Evolutionary conservation across 2,329 filamentous ascomycete genomes (phyloP), one percentile per base, ranked within the genome.

Genomic region (Gnomoniopsis smithogilvyi): DNA sequence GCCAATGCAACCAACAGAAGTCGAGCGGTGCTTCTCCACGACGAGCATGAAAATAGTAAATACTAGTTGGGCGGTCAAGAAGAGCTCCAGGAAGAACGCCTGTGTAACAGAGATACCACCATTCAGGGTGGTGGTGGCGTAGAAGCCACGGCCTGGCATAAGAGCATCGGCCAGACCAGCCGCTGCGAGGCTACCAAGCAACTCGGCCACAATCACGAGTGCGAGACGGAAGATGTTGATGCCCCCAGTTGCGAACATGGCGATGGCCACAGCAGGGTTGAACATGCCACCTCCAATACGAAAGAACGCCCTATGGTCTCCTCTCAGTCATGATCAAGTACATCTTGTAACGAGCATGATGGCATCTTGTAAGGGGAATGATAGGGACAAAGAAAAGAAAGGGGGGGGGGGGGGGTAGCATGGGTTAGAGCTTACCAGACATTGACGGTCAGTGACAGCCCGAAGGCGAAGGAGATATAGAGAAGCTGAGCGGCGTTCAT

Each of bases 11-110:
- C 89, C 89, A 1, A 91, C 73, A 67, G 81, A 90, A 0, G 89
- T 92, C 2, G 84, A 84, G 48, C 86, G 85, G 70, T 91, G 88
- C 73, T 92, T 91, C 69, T 91, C 87, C 3, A 85, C 83, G 0
- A 87, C 88, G 48, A 91, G 78, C 82, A 91, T 88, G 69, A 86
- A 83, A 33, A 89, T 83, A 2, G 85, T 81, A 55, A 89, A 76
- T 8, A 88, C 80, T 11, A 90, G 76, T 67, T 87, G 79, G 0
- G 83, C 75, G 0, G 86, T 89, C 41, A 88, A 75, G 65, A 89
- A 86, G 74, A 86, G 81, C 70, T 89, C 87, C 51, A 89, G 80
- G 67, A 89, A 88, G 45, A 89, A 73, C 7, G 86, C 87, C 60
- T 84, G 85, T 0, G 75, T 75, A 11, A 79, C 74, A 59, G 74